Evolutionary conservation across 495 filamentous ascomycete species (phyloP).

Genomic region (Pseudoneurospora amorphoporcata): DNA sequence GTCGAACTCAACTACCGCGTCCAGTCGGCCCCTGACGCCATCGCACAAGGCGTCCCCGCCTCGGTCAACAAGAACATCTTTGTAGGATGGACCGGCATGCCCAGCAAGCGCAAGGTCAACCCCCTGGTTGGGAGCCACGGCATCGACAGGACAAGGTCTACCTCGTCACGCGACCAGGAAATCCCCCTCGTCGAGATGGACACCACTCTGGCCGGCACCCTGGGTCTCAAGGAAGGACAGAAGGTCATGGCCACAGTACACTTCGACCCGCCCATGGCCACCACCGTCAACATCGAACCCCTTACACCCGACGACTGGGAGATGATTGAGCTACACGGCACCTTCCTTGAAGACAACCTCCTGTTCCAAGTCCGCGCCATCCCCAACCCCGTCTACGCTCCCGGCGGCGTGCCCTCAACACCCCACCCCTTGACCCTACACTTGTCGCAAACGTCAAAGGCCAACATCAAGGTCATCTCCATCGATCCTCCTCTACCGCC

Average conservation of each 20-base stretch:
- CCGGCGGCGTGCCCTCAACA: constrained; percentile 27
- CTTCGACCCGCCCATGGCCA: constrained; percentile 77
- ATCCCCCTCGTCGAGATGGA: constrained; percentile 75
- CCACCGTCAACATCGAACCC: constrained; percentile 93
- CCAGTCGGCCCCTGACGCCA: constrained; percentile 24
- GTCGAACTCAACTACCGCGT: constrained; percentile 70
- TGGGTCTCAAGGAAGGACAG: constrained; percentile 75
- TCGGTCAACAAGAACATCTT: constrained; percentile 59
- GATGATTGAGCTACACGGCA: constrained; percentile 94
- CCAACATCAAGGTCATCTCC: constrained; percentile 77
- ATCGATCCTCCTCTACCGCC: constrained; percentile 60
- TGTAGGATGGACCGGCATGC: constrained; percentile 94
- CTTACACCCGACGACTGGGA: constrained; percentile 95
- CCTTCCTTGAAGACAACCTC: constrained; percentile 87
- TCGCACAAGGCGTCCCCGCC: constrained; percentile 20
- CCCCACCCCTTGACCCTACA: constrained; percentile 83
- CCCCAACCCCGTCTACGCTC: constrained; percentile 65
- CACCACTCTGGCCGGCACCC: constrained; percentile 70
- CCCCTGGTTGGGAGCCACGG: constrained; percentile 65
- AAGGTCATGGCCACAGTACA: constrained; percentile 67
- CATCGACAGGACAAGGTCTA: constrained; percentile 46
- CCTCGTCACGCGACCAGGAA: constrained; percentile 58
- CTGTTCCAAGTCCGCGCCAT: constrained; percentile 87
- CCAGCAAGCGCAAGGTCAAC: constrained; percentile 70
- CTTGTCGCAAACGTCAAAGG: constrained; percentile 89